These are phyloP conservation scores for Cytospora chrysosperma DNA, from an alignment of 2,329 filamentous ascomycete species.

Conservation along the genomic window DNA sequence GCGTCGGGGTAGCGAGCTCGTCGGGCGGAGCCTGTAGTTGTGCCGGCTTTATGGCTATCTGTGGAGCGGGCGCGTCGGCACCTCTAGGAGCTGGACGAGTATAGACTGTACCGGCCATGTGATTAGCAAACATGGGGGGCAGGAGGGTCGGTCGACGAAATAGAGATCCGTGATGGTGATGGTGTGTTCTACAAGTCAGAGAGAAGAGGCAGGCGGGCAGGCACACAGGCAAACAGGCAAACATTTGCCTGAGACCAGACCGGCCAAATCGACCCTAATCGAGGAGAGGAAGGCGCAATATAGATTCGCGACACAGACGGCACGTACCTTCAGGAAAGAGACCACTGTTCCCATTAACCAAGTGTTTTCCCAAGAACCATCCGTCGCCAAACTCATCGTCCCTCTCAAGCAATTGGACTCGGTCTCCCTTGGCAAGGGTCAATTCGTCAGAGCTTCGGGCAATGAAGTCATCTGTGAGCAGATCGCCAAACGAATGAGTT, in stretches of 20 bases:
- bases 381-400: slow-evolving; percentile 89
- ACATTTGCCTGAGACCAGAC: not conserved
- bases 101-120: slow-evolving; percentile 49
- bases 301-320: slow-evolving; percentile 9
- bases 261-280: not conserved
- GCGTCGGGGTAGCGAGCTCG: slow-evolving; percentile 1
- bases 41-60: slow-evolving; percentile 9
- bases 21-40: slow-evolving; percentile 2
- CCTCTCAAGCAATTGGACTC: slow-evolving; percentile 78
- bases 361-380: slow-evolving; percentile 77
- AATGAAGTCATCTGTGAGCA: slow-evolving; percentile 75
- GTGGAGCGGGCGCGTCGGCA: not conserved
- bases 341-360: slow-evolving; percentile 70
- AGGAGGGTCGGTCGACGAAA: not conserved
- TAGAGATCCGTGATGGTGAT: not conserved
- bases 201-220: too few relatives aligned
- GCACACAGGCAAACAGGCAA: not conserved
- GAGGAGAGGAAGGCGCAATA: slow-evolving; percentile 6
- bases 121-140: slow-evolving; percentile 13
- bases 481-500: slow-evolving; percentile 13
- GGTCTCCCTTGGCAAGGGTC: slow-evolving; percentile 79
- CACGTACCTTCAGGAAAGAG: slow-evolving; percentile 78
- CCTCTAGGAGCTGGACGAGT: slow-evolving; percentile 56
- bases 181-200: not conserved
- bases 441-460: slow-evolving; percentile 93